Conservation (phyloP, 148 eudicot species). For the Diospyros kaki region DNA sequence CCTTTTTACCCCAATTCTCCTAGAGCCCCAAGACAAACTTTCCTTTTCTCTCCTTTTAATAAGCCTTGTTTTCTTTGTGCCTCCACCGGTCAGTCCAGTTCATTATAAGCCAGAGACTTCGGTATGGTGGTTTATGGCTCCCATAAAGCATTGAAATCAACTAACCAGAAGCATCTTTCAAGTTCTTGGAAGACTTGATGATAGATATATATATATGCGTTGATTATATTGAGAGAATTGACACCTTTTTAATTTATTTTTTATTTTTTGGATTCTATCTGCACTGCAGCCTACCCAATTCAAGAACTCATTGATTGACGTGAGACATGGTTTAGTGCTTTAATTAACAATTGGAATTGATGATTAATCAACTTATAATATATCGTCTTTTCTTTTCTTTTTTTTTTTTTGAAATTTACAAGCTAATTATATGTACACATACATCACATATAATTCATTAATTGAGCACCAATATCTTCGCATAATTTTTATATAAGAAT, state of each 20-base stretch:
- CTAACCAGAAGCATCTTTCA: constrained; percentile 7
- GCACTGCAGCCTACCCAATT: too few species aligned
- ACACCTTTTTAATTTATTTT: background rate
- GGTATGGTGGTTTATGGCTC: too few species aligned
- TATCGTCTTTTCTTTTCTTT: too few species aligned
- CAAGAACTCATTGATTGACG: too few species aligned
- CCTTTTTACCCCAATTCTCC: background rate
- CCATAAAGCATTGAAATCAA: background rate
- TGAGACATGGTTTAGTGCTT: too few species aligned
- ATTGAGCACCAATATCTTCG: too few species aligned
- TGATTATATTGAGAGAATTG: background rate
- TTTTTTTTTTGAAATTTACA: too few species aligned
- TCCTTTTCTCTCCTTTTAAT: constrained; percentile 2
- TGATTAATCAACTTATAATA: too few species aligned
- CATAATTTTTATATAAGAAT: too few species aligned
- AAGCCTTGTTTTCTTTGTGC: background rate
- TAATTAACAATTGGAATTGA: too few species aligned
- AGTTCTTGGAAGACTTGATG: constrained; percentile 4
- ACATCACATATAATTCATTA: too few species aligned
- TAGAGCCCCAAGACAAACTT: constrained; percentile 13
- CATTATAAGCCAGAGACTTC: background rate
- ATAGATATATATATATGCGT: background rate
- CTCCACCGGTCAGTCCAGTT: background rate
- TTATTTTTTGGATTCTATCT: background rate
- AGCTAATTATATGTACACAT: too few species aligned